Evolutionary conservation across 176 grass and related monocot species (phyloP), one percentile per base, ranked within the genome.

Genomic region (Lolium multiflorum): DNA sequence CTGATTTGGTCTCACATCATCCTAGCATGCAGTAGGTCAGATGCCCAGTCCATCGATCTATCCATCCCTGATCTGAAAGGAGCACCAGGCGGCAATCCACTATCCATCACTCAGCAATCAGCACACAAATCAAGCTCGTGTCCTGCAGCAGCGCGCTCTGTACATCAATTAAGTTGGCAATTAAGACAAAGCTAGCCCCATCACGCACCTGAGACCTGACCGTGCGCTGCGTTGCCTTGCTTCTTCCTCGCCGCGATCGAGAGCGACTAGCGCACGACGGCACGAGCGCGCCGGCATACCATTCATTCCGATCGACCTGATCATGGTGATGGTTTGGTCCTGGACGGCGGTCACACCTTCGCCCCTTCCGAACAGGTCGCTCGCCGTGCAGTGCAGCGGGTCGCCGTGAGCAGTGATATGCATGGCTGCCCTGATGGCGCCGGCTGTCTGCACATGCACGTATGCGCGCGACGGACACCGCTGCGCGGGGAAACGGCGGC

Each of bases 251-350:
- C 52, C 28, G 3, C 39, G 39, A 41, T 41, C 44, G 72, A 87
- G n/a, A 83, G 65, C n/a, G 84, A 86, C 73, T 71, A 51, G 54
- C 66, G 4, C 55, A 25, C 46, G 35, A 6, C 38, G 38, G 38
- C 38, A 55, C 52, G 5, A 16, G 22, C 65, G 4, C n/a, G 71
- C 64, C 10, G 39, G 22, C 38, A 12, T 11, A 48, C 51, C 44
- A 51, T 51, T 9, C 49, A 26, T 17, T 51, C 22, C 21, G 44
- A 56, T 18, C 52, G 14, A 41, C 4, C 1, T 1, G 39, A 5
- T 11, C 0, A 18, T 51, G 13, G 8, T 49, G 3, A 24, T 74
- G 71, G 49, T 48, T 48, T 47, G n/a, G 71, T 14, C 43, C 51
- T 28, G 28, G 28, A 28, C 4, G 51, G 14, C 14, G 51, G 51